Evolutionary conservation across 352 stramenopile species (phyloP).

Genomic region (Phytopythium aichiense): DNA sequence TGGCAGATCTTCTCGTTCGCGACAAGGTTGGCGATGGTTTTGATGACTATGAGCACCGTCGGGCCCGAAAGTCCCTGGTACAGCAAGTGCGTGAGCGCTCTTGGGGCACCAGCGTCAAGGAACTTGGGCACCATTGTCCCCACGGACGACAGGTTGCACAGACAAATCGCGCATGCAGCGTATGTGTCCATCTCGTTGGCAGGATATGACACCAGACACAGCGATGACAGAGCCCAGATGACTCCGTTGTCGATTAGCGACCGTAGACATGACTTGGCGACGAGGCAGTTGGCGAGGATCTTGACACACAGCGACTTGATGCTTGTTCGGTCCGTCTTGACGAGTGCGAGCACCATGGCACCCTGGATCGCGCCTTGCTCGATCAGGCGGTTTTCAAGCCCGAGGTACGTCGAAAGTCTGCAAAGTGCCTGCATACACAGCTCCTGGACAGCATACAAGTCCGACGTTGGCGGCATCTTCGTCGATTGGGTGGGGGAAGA

Average conservation of each 20-base stretch:
- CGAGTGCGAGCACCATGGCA: slow-evolving; percentile 67
- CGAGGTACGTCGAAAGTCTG: slow-evolving; percentile 58
- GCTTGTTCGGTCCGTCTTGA: slow-evolving; percentile 49
- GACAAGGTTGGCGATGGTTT: slow-evolving; percentile 75
- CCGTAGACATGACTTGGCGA: slow-evolving; percentile 55
- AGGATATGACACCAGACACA: slow-evolving; percentile 51
- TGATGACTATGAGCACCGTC: slow-evolving; percentile 56
- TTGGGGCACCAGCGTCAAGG: slow-evolving; percentile 57
- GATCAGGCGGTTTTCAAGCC: slow-evolving; percentile 57
- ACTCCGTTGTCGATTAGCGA: slow-evolving; percentile 69
- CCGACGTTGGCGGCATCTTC: not conserved
- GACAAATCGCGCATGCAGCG: slow-evolving; percentile 57
- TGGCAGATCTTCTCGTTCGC: slow-evolving; percentile 74
- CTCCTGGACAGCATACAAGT: slow-evolving; percentile 46
- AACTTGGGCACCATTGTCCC: slow-evolving; percentile 59
- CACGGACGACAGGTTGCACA: slow-evolving; percentile 71
- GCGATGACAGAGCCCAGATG: slow-evolving; percentile 68
- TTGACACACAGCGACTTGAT: slow-evolving; percentile 78
- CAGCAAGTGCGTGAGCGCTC: slow-evolving; percentile 57
- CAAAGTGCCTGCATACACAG: slow-evolving; percentile 68
- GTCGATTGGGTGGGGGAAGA: not conserved
- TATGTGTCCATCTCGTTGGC: slow-evolving; percentile 28
- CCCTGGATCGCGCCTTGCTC: slow-evolving; percentile 70
- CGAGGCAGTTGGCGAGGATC: slow-evolving; percentile 71
- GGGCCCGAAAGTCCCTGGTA: slow-evolving; percentile 29